Evolutionary conservation across 176 grass and related monocot species (phyloP).

Genomic region (Canna indica): DNA sequence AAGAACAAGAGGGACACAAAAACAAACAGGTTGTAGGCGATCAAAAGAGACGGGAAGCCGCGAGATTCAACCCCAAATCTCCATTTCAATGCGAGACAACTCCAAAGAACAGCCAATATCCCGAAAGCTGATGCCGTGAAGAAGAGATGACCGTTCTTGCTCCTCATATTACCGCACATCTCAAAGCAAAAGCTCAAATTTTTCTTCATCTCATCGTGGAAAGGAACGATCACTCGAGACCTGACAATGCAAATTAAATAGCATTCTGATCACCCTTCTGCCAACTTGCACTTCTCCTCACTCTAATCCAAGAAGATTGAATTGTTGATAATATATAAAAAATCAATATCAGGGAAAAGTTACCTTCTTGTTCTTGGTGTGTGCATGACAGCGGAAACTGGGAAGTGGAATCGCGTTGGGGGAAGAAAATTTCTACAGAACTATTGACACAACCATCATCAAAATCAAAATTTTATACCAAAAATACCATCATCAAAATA

Average conservation of each 20-base stretch:
- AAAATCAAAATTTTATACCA: neutral
- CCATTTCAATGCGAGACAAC: neutral
- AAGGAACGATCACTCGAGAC: too few relatives aligned
- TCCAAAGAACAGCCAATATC: slow-evolving; percentile 32
- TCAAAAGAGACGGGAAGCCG: slow-evolving; percentile 2
- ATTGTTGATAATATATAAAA: too few relatives aligned
- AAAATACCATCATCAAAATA: too few relatives aligned
- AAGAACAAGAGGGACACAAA: slow-evolving; percentile 24
- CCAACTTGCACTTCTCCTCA: too few relatives aligned
- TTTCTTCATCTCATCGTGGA: neutral
- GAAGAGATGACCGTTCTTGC: slow-evolving; percentile 12
- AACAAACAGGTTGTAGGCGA: slow-evolving; percentile 22
- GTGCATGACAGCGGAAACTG: neutral
- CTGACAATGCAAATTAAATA: neutral
- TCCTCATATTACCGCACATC: neutral
- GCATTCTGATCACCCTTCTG: too few relatives aligned
- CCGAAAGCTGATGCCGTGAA: slow-evolving; percentile 36
- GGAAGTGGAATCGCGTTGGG: neutral
- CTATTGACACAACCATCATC: neutral
- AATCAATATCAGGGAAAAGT: too few relatives aligned
- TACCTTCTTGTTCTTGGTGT: neutral
- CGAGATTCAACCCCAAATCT: too few relatives aligned
- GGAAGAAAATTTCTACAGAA: neutral
- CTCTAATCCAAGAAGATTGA: too few relatives aligned
- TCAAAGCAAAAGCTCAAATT: neutral